Conservation (phyloP, 805 yeast species). For the Candida ficus region DNA sequence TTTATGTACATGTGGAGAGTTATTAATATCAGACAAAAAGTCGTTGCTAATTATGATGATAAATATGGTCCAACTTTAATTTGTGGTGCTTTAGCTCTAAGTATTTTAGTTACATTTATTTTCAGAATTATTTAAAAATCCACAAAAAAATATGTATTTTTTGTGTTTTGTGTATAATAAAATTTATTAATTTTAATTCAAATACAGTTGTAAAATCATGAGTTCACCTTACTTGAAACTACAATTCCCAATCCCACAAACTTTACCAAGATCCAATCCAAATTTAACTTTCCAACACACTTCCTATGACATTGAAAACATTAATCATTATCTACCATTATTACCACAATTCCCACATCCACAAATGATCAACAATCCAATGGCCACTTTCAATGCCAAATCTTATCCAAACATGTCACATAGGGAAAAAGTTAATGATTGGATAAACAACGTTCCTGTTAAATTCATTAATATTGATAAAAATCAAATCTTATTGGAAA, state of each 20-base stretch:
- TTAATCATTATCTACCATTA: neutral
- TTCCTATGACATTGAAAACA: neutral
- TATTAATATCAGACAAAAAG: conserved; percentile 72
- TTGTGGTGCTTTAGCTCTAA: conserved; percentile 66
- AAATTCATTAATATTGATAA: conserved; percentile 23
- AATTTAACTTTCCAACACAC: too few relatives aligned
- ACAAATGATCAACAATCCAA: too few relatives aligned
- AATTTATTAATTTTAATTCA: too few relatives aligned
- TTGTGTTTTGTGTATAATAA: too few relatives aligned
- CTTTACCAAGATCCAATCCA: too few relatives aligned
- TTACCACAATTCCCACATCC: too few relatives aligned
- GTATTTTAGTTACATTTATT: conserved; percentile 58
- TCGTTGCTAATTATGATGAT: conserved; percentile 83
- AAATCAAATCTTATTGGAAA: conserved; percentile 24
- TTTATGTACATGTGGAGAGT: conserved; percentile 79
- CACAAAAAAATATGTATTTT: too few relatives aligned
- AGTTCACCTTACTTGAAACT: neutral
- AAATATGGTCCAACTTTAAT: conserved; percentile 80
- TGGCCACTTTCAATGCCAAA: conserved; percentile 63
- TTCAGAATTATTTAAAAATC: conserved; percentile 26
- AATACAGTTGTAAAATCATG: neutral
- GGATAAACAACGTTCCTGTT: conserved; percentile 59
- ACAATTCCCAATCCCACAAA: neutral
- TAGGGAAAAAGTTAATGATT: conserved; percentile 56
- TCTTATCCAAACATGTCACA: conserved; percentile 57